Evolutionary conservation across 176 grass and related monocot species (phyloP).

Genomic region (Saccharum spontaneum): DNA sequence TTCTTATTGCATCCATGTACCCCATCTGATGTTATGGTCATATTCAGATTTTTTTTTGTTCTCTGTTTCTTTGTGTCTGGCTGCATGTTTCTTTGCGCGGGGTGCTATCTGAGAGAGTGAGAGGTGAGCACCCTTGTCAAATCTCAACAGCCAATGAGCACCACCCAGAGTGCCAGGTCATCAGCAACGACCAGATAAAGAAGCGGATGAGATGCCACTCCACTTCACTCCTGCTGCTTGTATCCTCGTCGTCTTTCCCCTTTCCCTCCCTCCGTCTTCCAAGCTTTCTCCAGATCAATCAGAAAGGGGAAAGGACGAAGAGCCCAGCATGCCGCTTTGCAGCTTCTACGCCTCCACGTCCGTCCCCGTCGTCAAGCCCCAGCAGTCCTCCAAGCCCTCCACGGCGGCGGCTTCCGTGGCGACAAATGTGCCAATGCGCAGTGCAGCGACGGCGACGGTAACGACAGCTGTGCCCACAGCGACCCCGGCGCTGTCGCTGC

Average conservation of each 20-base stretch:
- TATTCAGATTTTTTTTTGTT: background rate
- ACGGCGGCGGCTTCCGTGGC: background rate
- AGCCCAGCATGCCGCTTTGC: constrained; percentile 44
- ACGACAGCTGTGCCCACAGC: background rate
- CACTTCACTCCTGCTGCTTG: background rate
- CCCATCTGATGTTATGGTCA: background rate
- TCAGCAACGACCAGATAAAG: constrained; percentile 40
- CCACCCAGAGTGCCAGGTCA: constrained; percentile 34
- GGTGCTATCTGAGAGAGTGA: background rate
- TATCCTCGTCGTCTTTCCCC: constrained; percentile 20
- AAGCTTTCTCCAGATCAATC: constrained; percentile 4
- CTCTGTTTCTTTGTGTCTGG: background rate
- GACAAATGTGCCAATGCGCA: background rate
- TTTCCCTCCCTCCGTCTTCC: background rate
- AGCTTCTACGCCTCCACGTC: constrained; percentile 41
- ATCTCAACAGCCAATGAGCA: constrained; percentile 46
- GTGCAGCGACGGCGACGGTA: background rate
- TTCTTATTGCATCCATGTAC: background rate
- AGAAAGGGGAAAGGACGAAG: background rate
- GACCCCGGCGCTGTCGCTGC: constrained; percentile 15
- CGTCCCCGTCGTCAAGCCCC: constrained; percentile 36
- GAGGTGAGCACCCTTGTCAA: constrained; percentile 3
- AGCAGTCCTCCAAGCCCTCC: constrained; percentile 27
- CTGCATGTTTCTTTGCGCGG: background rate
- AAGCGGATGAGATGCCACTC: constrained; percentile 50